phyloP scores from a whole-genome alignment of 805 yeast species.

The Spathaspora hagerdaliae region DNA sequence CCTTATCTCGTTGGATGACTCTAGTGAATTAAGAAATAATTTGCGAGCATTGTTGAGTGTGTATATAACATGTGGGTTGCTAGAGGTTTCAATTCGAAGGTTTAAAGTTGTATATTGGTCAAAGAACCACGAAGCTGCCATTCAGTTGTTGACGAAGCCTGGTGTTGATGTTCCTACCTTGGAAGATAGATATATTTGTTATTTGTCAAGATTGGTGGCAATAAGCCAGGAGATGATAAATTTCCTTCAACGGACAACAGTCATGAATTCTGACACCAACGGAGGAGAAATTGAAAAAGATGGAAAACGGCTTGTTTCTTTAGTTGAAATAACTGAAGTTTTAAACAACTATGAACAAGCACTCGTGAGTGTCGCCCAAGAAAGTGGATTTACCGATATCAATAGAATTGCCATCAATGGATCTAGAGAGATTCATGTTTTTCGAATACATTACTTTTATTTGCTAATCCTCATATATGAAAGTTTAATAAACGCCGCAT shows the following conservation, averaged over 20 bases:
- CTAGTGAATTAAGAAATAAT: conserved; percentile 19
- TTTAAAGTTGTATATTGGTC: conserved; percentile 50
- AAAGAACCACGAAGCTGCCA: conserved; percentile 36
- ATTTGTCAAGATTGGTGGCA: conserved; percentile 41
- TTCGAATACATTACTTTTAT: conserved; percentile 48
- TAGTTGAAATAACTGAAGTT: conserved; percentile 16
- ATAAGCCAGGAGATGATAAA: conserved; percentile 48
- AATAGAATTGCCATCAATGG: conserved; percentile 12
- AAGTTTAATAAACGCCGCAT: conserved; percentile 41
- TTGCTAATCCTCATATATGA: conserved; percentile 50
- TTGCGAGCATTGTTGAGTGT: conserved; percentile 45
- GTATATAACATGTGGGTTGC: conserved; percentile 48
- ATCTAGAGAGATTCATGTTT: conserved; percentile 34
- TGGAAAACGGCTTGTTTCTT: background rate
- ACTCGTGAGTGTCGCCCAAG: conserved; percentile 36
- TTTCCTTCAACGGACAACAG: conserved; percentile 18
- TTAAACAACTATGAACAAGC: conserved; percentile 38
- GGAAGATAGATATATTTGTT: conserved; percentile 42
- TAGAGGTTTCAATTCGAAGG: conserved; percentile 48
- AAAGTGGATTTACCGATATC: conserved; percentile 29
- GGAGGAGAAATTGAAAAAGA: background rate
- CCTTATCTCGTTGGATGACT: conserved; percentile 22
- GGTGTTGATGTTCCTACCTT: conserved; percentile 16
- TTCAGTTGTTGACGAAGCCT: conserved; percentile 9
- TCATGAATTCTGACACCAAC: background rate